A percentile compares a stretch with the other conserved stretches of the same genome.
phyloP scores from a whole-genome alignment of 805 yeast genomes.

The Candida multigemmis region DNA sequence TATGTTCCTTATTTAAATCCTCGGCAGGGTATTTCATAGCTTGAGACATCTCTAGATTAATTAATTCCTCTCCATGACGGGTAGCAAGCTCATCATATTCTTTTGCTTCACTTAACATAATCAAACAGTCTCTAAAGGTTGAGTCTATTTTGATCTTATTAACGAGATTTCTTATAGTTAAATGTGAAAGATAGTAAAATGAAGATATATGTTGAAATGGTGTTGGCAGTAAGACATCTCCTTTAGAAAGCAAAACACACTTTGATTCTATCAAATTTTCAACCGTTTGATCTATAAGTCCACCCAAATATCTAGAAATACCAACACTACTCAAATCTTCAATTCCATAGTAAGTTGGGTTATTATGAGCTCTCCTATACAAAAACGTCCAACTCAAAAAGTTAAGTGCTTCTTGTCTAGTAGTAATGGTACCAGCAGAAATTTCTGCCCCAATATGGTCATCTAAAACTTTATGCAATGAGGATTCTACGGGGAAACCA shows the following conservation, averaged over 20 bases:
- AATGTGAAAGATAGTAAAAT: conserved; percentile 87
- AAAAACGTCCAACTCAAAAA: conserved; percentile 71
- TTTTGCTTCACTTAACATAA: conserved; percentile 49
- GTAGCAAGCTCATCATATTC: conserved; percentile 88
- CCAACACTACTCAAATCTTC: conserved; percentile 53
- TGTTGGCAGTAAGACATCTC: conserved; percentile 52
- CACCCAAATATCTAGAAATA: conserved; percentile 47
- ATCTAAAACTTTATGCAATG: conserved; percentile 68
- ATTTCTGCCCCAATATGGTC: conserved; percentile 79
- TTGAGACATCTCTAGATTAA: conserved; percentile 76
- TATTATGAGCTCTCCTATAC: conserved; percentile 65
- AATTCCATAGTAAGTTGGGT: conserved; percentile 69
- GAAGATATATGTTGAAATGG: conserved; percentile 81
- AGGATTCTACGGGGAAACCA: conserved; percentile 79
- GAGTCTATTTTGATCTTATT: conserved; percentile 38
- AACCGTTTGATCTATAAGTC: conserved; percentile 61
- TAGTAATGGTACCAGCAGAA: conserved; percentile 54
- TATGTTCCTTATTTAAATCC: conserved; percentile 47
- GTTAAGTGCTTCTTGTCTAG: conserved; percentile 64
- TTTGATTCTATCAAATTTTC: conserved; percentile 60
- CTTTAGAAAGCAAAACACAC: conserved; percentile 49
- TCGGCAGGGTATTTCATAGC: conserved; percentile 57
- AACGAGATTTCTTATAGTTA: conserved; percentile 67
- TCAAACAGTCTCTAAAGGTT: conserved; percentile 55
- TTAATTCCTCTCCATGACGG: conserved; percentile 83